Conservation (phyloP, 2,329 filamentous ascomycete genomes). For the Waltergamsia citrina region DNA sequence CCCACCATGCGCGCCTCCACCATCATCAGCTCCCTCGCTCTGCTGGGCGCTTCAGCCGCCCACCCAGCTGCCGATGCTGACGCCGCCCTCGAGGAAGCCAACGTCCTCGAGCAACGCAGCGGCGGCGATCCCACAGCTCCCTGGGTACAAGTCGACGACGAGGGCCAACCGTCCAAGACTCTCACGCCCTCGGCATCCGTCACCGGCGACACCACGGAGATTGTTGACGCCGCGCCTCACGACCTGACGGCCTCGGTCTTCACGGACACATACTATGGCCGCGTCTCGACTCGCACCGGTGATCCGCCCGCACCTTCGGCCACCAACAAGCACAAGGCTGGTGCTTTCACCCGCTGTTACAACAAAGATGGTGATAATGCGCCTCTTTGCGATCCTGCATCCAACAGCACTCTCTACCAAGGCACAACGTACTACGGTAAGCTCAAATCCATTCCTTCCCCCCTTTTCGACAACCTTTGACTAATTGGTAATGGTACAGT, state of each 20-base stretch:
- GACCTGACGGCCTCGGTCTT: constrained; percentile 35
- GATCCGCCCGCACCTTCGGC: constrained; percentile 34
- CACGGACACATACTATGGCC: constrained; percentile 22
- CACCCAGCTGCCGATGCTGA: constrained; percentile 15
- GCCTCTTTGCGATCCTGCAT: constrained; percentile 42
- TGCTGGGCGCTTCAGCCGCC: constrained; percentile 16
- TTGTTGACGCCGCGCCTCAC: constrained; percentile 29
- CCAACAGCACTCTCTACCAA: constrained; percentile 31
- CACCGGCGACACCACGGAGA: constrained; percentile 25
- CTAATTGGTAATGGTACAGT: constrained; percentile 23
- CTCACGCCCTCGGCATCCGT: constrained; percentile 39
- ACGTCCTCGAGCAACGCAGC: constrained; percentile 13
- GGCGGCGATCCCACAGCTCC: constrained; percentile 28
- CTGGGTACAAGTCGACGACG: constrained; percentile 42
- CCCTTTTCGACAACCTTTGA: neutral
- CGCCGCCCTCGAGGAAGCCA: constrained; percentile 7
- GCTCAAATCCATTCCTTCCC: constrained; percentile 6
- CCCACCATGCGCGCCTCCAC: constrained; percentile 1
- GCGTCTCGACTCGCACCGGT: constrained; percentile 29
- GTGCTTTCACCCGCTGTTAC: constrained; percentile 39
- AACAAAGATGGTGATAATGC: constrained; percentile 35
- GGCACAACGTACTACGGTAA: constrained; percentile 42
- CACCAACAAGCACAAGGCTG: constrained; percentile 27
- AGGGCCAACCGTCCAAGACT: constrained; percentile 33
- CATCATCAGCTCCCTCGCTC: constrained; percentile 10